Evolutionary conservation across 1,284 basidiomycete species (phyloP), one percentile per base, ranked within the genome.

Genomic region (Leucoagaricus sp.): DNA sequence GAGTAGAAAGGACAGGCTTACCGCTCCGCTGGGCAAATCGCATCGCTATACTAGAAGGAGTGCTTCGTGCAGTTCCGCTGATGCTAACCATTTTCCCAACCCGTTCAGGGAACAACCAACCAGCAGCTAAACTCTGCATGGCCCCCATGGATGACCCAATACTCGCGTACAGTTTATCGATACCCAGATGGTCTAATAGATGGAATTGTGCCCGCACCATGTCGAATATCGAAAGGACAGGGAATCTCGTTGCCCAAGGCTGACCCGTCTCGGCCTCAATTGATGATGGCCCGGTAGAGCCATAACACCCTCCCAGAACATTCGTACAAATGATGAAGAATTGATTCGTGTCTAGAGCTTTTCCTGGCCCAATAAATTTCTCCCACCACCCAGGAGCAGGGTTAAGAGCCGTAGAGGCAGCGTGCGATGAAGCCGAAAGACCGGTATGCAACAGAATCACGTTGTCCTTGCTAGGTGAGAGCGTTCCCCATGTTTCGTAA

Each of bases 291-390:
- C 97, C 96, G 0, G 97, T 98, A 3, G 92, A 93, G 25, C 96
- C 96, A 67, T 98, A 99, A 76, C 96, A 99, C 0, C 97, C 96
- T 3, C 96, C 96, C 29, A 99, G 82, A 55, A 97, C 96, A 72
- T 99, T 99, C 12, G 95, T 95, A 76, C 96, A 99, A 48, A 99
- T 87, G 68, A 99, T 80, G 73, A 93, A 98, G 78, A 91, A 98
- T 52, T 87, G 84, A 69, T 95, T 81, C 3, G 96, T 98, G 76
- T 99, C 97, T 33, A 99, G 80, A 2, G 95, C 86, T 67, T 90
- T 93, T 58, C 94, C 94, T 1, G 96, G 95, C 0, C 97, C 96
- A 60, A 99, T 94, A 74, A 98, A 99, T 65, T 91, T 91, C 73
- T 99, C 92, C 96, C 96, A 99, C 97, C 96, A 99, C 4, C 97